phyloP scores from a whole-genome alignment of 805 yeast species.

The Teunomyces gatunensis region DNA sequence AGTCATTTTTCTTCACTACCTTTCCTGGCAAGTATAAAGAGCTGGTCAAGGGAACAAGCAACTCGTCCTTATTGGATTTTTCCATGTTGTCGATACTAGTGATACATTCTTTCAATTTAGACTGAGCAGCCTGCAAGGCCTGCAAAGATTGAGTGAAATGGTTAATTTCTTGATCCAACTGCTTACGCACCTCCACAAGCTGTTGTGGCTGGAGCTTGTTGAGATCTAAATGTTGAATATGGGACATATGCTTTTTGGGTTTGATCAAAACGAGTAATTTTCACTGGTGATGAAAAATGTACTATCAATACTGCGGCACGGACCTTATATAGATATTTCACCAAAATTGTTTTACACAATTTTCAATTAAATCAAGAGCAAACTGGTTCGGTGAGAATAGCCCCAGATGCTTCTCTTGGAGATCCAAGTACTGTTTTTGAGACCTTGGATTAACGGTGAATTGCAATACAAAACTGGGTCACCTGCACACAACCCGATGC shows the following conservation, averaged over 20 bases:
- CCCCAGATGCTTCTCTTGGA: no score
- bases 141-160: constrained; percentile 81
- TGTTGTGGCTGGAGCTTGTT: constrained; percentile 78
- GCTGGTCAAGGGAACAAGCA: constrained; percentile 84
- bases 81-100: constrained; percentile 62
- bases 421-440: no score
- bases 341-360: no score
- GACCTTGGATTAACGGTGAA: no score
- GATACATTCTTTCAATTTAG: constrained; percentile 78
- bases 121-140: constrained; percentile 79
- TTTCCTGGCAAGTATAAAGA: constrained; percentile 89
- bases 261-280: not conserved
- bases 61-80: constrained; percentile 30
- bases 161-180: constrained; percentile 79
- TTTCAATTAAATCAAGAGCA: no score
- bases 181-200: constrained; percentile 75
- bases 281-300: constrained; percentile 4
- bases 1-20: constrained; percentile 60
- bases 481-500: not conserved
- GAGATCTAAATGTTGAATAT: constrained; percentile 43
- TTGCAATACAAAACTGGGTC: no score
- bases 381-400: no score
- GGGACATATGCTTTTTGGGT: not conserved
- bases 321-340: not conserved
- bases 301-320: not conserved